These are phyloP conservation scores for Leccinum cinnamomeum DNA, from an alignment of 1,284 basidiomycete genomes.

Conservation along the genomic window DNA sequence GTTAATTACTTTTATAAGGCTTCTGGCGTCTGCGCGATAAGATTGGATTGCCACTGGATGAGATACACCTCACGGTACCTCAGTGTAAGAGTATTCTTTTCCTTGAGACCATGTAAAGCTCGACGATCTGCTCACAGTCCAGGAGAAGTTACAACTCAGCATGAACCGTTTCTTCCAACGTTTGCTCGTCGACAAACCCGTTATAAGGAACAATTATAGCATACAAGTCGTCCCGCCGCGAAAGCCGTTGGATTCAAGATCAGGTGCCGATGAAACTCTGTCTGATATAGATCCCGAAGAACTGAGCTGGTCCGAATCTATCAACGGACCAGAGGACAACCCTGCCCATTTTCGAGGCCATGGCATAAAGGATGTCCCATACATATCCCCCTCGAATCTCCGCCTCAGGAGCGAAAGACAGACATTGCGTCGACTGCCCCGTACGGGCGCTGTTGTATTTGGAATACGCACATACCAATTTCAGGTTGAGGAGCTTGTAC, in stretches of 20 bases:
- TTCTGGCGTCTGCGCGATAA: slow-evolving; percentile 80
- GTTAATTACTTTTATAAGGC: slow-evolving; percentile 41
- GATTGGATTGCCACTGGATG: slow-evolving; percentile 68
- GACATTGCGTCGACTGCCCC: slow-evolving; percentile 60
- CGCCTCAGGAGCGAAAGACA: slow-evolving; percentile 71
- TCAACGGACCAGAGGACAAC: slow-evolving; percentile 63
- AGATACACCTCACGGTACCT: slow-evolving; percentile 68
- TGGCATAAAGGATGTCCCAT: slow-evolving; percentile 19
- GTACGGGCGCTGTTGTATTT: slow-evolving; percentile 72
- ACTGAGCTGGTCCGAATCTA: slow-evolving; percentile 62
- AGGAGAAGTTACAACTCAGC: no score
- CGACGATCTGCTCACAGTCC: not conserved
- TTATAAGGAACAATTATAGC: no score
- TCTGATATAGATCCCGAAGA: slow-evolving; percentile 55
- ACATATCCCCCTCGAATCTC: slow-evolving; percentile 40
- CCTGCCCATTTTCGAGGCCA: slow-evolving; percentile 41
- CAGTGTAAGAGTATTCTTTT: slow-evolving; percentile 51
- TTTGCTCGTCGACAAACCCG: no score
- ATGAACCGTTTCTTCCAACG: no score
- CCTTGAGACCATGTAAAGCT: not conserved
- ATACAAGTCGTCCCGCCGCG: slow-evolving; percentile 34
- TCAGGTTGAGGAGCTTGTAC: slow-evolving; percentile 54
- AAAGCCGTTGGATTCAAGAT: slow-evolving; percentile 6
- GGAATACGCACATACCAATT: slow-evolving; percentile 74
- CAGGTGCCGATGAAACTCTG: slow-evolving; percentile 10